Evolutionary conservation across 2,329 filamentous ascomycete species (phyloP).

Genomic region (Parasarocladium wereldwijsianum): DNA sequence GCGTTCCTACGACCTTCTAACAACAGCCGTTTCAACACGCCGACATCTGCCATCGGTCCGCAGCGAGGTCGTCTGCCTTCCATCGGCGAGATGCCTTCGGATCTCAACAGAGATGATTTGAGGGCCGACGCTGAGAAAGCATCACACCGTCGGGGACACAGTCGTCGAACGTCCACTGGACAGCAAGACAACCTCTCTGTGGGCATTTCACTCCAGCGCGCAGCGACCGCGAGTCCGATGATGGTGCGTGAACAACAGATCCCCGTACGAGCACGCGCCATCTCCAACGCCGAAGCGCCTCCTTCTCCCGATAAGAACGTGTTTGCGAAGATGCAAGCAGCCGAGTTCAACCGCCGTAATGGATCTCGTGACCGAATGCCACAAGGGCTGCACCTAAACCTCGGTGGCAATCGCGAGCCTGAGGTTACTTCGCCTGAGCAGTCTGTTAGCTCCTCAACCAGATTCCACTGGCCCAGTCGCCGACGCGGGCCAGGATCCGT

Average conservation of each 20-base stretch:
- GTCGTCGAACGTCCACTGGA: slow-evolving; percentile 22
- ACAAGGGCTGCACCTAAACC: slow-evolving; percentile 48
- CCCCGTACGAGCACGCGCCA: slow-evolving; percentile 14
- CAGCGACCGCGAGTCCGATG: slow-evolving; percentile 53
- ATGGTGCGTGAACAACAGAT: slow-evolving; percentile 37
- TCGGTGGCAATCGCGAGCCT: slow-evolving; percentile 28
- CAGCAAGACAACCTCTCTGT: slow-evolving; percentile 26
- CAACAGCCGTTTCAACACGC: slow-evolving; percentile 55
- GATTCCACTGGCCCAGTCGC: slow-evolving; percentile 40
- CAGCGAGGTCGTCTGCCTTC: slow-evolving; percentile 56
- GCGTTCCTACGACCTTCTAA: slow-evolving; percentile 54
- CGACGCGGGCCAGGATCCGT: slow-evolving; percentile 37
- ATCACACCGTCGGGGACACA: slow-evolving; percentile 12
- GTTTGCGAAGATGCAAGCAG: slow-evolving; percentile 45
- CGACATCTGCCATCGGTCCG: slow-evolving; percentile 49
- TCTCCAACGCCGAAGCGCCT: slow-evolving; percentile 25
- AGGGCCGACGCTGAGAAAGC: slow-evolving; percentile 6
- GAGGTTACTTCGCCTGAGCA: slow-evolving; percentile 39
- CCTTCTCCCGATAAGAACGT: slow-evolving; percentile 48
- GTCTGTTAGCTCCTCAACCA: slow-evolving; percentile 35
- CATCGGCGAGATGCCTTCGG: slow-evolving; percentile 45
- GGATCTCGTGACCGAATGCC: slow-evolving; percentile 70
- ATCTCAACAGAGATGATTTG: slow-evolving; percentile 15
- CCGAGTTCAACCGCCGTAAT: slow-evolving; percentile 44
- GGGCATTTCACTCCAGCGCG: slow-evolving; percentile 41